Evolutionary conservation across 306 rosid species (phyloP).

Genomic region (Quercus ilex): DNA sequence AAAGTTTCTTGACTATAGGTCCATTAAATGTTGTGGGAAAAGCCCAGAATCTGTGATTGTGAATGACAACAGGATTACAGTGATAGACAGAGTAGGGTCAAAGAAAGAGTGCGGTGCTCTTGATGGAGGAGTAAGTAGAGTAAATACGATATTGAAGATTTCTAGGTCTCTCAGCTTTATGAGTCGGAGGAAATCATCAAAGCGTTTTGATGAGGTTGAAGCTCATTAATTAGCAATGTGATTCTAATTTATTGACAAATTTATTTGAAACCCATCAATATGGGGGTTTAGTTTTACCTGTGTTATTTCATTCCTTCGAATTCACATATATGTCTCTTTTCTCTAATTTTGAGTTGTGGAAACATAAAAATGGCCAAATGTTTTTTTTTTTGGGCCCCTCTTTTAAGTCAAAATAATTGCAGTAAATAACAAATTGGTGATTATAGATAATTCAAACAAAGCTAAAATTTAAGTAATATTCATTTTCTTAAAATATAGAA

Average conservation of each 20-base stretch:
- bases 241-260: background rate
- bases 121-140: constrained; percentile 43
- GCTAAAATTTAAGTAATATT: too few species aligned
- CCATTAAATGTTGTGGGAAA: background rate
- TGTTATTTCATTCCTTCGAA: too few species aligned
- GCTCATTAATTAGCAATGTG: constrained; percentile 2
- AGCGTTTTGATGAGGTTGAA: constrained; percentile 26
- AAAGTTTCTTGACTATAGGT: constrained; percentile 17
- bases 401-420: too few species aligned
- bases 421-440: too few species aligned
- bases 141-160: constrained; percentile 39
- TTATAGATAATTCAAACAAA: too few species aligned
- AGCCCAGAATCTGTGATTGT: constrained; percentile 24
- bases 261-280: background rate
- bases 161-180: constrained; percentile 29
- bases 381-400: background rate
- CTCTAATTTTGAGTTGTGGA: too few species aligned
- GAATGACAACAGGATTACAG: constrained; percentile 5
- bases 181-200: constrained; percentile 28
- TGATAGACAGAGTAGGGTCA: background rate
- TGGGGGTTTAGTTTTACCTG: background rate
- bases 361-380: too few species aligned
- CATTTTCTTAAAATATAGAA: too few species aligned
- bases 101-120: constrained; percentile 43
- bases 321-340: too few species aligned